Conservation (phyloP, 768 basidiomycete species). For the Russula abietina region DNA sequence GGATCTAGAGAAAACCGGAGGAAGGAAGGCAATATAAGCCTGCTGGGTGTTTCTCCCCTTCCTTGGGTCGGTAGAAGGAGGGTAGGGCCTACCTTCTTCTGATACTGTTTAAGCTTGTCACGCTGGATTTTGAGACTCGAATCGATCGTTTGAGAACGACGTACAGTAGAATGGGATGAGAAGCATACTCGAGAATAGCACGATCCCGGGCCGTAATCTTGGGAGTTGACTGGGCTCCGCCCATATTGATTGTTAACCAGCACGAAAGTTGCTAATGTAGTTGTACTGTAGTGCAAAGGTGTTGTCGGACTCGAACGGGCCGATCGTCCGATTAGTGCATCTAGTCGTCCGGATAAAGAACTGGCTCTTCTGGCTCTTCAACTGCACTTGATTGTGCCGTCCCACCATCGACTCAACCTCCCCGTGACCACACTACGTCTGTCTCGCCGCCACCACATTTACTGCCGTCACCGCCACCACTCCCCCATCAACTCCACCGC, state of each 20-base stretch:
- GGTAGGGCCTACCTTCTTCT: constrained; percentile 64
- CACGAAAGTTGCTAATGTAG: background rate
- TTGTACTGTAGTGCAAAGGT: too few relatives aligned
- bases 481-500: too few relatives aligned
- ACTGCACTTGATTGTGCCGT: too few relatives aligned
- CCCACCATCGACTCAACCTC: too few relatives aligned
- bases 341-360: too few relatives aligned
- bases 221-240: constrained; percentile 64
- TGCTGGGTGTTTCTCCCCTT: background rate
- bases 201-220: constrained; percentile 92
- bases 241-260: constrained; percentile 41
- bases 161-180: constrained; percentile 24
- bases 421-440: too few relatives aligned
- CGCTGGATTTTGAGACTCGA: constrained; percentile 88
- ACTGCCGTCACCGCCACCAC: too few relatives aligned
- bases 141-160: constrained; percentile 25
- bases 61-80: background rate
- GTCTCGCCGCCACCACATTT: too few relatives aligned
- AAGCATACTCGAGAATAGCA: constrained; percentile 86
- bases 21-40: background rate
- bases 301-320: too few relatives aligned
- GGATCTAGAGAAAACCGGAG: constrained; percentile 51
- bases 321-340: too few relatives aligned
- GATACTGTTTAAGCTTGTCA: constrained; percentile 93
- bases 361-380: too few relatives aligned